Percentiles rank a stretch among this genome's conserved stretches.
These are phyloP conservation scores for Coleophoma crateriformis DNA, from an alignment of 2,329 filamentous ascomycete species.

Conservation along the genomic window DNA sequence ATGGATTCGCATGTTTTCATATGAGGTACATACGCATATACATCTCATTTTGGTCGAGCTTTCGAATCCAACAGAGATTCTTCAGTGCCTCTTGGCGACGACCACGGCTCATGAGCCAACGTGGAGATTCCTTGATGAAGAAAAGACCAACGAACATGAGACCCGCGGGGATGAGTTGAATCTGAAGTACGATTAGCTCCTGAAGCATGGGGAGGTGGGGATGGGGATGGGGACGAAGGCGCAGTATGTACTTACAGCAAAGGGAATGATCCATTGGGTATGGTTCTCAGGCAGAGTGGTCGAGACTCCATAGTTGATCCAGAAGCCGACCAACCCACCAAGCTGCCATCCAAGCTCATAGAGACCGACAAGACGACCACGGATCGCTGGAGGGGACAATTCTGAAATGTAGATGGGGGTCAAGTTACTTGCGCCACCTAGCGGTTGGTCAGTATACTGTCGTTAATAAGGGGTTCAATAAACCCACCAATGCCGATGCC, in stretches of 20 bases:
- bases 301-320: conserved; percentile 54
- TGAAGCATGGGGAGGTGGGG: not conserved
- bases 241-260: conserved; percentile 18
- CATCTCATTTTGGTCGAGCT: conserved; percentile 45
- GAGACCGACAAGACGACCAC: conserved; percentile 57
- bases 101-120: conserved; percentile 63
- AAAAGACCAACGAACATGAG: conserved; percentile 53
- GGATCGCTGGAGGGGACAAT: conserved; percentile 52
- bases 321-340: conserved; percentile 56
- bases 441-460: conserved; percentile 13
- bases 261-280: conserved; percentile 59
- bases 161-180: conserved; percentile 63
- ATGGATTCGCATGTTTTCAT: not conserved
- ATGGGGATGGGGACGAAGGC: too few relatives aligned
- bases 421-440: not conserved
- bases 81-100: conserved; percentile 51
- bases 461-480: not conserved
- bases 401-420: conserved; percentile 51
- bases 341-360: conserved; percentile 60
- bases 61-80: conserved; percentile 59
- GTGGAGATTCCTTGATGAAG: conserved; percentile 60
- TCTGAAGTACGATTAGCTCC: not conserved
- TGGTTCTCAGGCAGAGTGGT: conserved; percentile 37
- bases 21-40: conserved; percentile 6
- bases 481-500: conserved; percentile 50